Base-by-base conservation (phyloP, 1,284 basidiomycete species). In the Schizophyllum amplum region DNA sequence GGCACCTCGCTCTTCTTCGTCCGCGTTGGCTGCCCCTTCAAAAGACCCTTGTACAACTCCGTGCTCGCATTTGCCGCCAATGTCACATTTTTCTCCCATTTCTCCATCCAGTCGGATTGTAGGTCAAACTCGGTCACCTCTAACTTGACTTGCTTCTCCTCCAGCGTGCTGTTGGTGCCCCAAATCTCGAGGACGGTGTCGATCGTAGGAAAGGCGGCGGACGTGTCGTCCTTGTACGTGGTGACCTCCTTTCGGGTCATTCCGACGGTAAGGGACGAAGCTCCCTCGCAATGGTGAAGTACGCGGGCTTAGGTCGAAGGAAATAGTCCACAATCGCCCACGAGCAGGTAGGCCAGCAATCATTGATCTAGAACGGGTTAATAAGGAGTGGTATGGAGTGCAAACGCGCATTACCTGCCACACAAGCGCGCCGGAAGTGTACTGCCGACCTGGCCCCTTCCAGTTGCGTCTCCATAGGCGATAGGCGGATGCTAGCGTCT, bases 271-370 rank as follows among this genome's bases (percentile, higher is more conserved):
- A 84, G 0, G 78, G 80, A 59, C 81, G 79, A 53, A 90, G 74
- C 70, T 90, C 89, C 27, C 89, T 78, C 25, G 82, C 78, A 58
- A 91, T 82, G 6, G 84, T 68, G 65, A 82, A 89, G 70, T 78
- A 90, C 0, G 89, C 81, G 1, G 89, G 87, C 68, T 91, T 92
- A 20, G 85, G 85, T 22, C 89, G 75, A 47, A 90, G 69, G 71
- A 84, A 90, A 68, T 90, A 90, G 68, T 92, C 90, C 33, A 80
- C 77, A 59, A 91, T 89, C 0, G 86, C 80, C 89, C 89, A 92
- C 6, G 84, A 87, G n/a, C 87, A 87, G 46, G 82, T 83, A 4
- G 89, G 89, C 87, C 87, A 91, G 66, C 87, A 90, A 64, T 91
- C 89, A 62, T 91, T 90, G 58, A 91, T 74, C 83, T 89, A 52